Percentiles rank a stretch among this genome's conserved stretches.
Evolutionary conservation across 345 rosid species (phyloP).

Genomic region (Camelina sativa): DNA sequence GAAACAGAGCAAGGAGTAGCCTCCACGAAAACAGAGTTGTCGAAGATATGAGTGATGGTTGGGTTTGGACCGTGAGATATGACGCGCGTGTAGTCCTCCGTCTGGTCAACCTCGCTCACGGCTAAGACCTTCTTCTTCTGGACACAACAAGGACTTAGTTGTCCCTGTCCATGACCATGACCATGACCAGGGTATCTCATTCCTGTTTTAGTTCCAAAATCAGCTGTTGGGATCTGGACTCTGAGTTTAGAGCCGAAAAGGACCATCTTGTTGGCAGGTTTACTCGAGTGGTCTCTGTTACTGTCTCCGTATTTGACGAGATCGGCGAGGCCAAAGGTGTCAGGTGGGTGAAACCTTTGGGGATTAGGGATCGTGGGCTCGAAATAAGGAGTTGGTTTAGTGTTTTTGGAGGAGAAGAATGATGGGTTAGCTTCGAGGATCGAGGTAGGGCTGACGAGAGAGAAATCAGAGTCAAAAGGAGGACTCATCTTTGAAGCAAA

Average conservation of each 20-base stretch:
- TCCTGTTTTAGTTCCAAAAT: constrained; percentile 60
- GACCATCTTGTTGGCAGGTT: constrained; percentile 54
- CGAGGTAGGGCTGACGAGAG: constrained; percentile 62
- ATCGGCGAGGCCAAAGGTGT: constrained; percentile 68
- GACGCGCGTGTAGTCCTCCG: constrained; percentile 88
- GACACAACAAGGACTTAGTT: constrained; percentile 38
- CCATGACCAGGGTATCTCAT: constrained; percentile 33
- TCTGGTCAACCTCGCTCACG: constrained; percentile 68
- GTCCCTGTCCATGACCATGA: constrained; percentile 21
- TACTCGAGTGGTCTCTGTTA: constrained; percentile 25
- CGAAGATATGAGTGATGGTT: constrained; percentile 78
- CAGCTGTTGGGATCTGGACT: constrained; percentile 61
- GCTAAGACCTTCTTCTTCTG: constrained; percentile 47
- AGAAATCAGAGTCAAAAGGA: constrained; percentile 52
- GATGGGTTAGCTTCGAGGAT: constrained; percentile 59
- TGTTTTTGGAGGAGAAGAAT: constrained; percentile 46
- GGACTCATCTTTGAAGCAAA: constrained; percentile 47
- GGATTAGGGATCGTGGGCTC: constrained; percentile 44
- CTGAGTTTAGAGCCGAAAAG: constrained; percentile 59
- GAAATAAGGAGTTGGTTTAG: constrained; percentile 21
- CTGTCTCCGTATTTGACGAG: constrained; percentile 45
- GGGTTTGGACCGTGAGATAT: constrained; percentile 78
- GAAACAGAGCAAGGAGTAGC: constrained; percentile 31
- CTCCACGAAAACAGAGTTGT: constrained; percentile 68
- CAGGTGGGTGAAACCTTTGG: constrained; percentile 44